phyloP scores from a whole-genome alignment of 306 rosid genomes.

The Fagus crenata region DNA sequence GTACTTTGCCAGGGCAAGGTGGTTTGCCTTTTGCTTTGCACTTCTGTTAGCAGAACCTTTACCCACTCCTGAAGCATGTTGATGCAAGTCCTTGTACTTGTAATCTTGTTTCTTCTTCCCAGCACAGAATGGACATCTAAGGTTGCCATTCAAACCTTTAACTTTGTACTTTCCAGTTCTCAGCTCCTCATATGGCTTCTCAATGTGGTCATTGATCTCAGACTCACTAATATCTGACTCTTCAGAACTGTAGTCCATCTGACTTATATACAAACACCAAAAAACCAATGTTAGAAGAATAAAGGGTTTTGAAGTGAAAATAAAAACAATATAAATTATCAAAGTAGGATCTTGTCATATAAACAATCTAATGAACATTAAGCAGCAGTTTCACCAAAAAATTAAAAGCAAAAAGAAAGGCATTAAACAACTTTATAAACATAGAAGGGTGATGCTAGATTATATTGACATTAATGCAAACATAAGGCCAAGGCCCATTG shows the following conservation, averaged over 20 bases:
- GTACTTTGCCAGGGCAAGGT: slow-evolving; percentile 82
- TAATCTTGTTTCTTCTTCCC: slow-evolving; percentile 96
- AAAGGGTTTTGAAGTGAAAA: not conserved
- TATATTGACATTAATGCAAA: not conserved
- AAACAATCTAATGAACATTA: not conserved
- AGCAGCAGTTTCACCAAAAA: not conserved
- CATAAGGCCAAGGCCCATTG: not conserved
- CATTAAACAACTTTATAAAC: not conserved
- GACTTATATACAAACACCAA: not conserved
- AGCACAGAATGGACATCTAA: slow-evolving; percentile 89
- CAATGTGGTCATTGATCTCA: slow-evolving; percentile 69
- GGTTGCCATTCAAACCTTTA: slow-evolving; percentile 61
- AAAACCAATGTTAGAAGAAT: not conserved
- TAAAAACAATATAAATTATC: not conserved
- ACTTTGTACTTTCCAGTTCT: slow-evolving; percentile 62
- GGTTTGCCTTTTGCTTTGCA: slow-evolving; percentile 76
- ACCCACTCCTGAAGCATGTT: slow-evolving; percentile 91
- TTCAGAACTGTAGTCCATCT: slow-evolving; percentile 74
- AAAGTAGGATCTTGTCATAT: not conserved
- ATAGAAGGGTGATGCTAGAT: not conserved
- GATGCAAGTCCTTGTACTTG: slow-evolving; percentile 75
- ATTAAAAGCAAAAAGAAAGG: not conserved
- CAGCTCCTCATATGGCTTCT: slow-evolving; percentile 73
- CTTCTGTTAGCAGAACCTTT: slow-evolving; percentile 94
- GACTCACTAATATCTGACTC: slow-evolving; percentile 92